Conservation (phyloP, 768 basidiomycete genomes). For the Boletus sensibilis region DNA sequence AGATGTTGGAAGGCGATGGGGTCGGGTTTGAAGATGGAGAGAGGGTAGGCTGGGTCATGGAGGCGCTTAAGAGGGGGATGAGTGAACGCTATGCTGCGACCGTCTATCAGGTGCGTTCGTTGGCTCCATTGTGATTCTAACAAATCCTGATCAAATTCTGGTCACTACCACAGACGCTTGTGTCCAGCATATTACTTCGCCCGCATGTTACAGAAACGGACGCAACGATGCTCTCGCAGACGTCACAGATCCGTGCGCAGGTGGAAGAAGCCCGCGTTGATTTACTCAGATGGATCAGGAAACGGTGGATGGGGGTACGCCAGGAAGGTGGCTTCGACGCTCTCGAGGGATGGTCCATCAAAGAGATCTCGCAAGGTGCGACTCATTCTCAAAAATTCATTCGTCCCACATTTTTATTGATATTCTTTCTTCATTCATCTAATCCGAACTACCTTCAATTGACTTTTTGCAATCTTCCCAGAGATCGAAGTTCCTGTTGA, state of each 20-base stretch:
- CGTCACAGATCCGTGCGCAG: conserved; percentile 66
- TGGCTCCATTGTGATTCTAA: background rate
- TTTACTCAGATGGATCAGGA: conserved; percentile 61
- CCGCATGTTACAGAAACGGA: conserved; percentile 59
- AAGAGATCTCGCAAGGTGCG: conserved; percentile 63
- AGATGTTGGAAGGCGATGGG: conserved; percentile 71
- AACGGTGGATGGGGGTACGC: conserved; percentile 73
- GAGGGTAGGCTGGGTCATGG: conserved; percentile 74
- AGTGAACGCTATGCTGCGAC: conserved; percentile 60
- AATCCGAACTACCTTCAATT: background rate
- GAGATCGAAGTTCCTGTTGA: conserved; percentile 80
- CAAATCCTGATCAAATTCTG: background rate
- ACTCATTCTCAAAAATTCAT: background rate
- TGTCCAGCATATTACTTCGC: conserved; percentile 68
- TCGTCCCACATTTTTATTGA: background rate
- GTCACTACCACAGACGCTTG: conserved; percentile 51
- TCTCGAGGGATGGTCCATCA: conserved; percentile 84
- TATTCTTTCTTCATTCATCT: background rate
- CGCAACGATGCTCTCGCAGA: conserved; percentile 62
- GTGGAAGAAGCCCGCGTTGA: conserved; percentile 65
- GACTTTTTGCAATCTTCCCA: conserved; percentile 26
- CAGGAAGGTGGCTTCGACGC: conserved; percentile 77
- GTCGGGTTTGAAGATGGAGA: conserved; percentile 77
- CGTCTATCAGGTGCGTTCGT: conserved; percentile 69
- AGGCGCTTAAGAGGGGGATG: conserved; percentile 59